Base-by-base conservation (phyloP, 371 early-diverging fungal genomes). In the Mucor irregularis region DNA sequence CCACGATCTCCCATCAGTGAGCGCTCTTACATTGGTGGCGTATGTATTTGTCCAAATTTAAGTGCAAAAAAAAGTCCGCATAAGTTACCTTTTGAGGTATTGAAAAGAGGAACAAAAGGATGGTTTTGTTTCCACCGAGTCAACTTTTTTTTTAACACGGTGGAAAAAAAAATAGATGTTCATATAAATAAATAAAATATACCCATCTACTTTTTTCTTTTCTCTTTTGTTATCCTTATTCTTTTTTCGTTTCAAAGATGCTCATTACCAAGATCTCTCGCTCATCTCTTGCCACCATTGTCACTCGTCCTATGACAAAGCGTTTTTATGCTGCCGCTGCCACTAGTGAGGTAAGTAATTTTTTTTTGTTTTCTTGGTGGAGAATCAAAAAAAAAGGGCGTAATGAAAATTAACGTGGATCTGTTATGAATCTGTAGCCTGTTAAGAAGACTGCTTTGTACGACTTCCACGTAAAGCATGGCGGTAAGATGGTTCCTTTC, bases 401-500 rank as follows among this genome's bases (percentile, higher is more conserved):
- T 35, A 42, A 42, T 9, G 8, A 24, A 22, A 42, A 30, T 19
- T 40, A 30, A 53, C n/a, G n/a, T n/a, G n/a, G n/a, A n/a, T n/a
- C n/a, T n/a, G n/a, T n/a, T n/a, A n/a, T n/a, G n/a, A n/a, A n/a
- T n/a, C n/a, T n/a, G n/a, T n/a, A 78, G 75, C 45, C 61, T 34
- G 24, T 85, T 56, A 84, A 87, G 66, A 87, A 85, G 71, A 98
- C 98, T 4, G 84, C 92, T 5, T 81, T 98, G 22, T 88, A 95
- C 70, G 95, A 95, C 68, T 93, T 94, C 66, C 97, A 97, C 72
- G 82, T 94, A 25, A 56, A 83, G 64, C 78, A 94, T 48, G 95
- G 95, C 21, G 98, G 92, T 43, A 94, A 93, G 81, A 96, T 98
- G 93, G 98, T 95, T 26, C 92, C 93, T 17, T 98, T 95, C 80